phyloP scores from a whole-genome alignment of 768 basidiomycete species.

The Phlebiopsis gigantea region DNA sequence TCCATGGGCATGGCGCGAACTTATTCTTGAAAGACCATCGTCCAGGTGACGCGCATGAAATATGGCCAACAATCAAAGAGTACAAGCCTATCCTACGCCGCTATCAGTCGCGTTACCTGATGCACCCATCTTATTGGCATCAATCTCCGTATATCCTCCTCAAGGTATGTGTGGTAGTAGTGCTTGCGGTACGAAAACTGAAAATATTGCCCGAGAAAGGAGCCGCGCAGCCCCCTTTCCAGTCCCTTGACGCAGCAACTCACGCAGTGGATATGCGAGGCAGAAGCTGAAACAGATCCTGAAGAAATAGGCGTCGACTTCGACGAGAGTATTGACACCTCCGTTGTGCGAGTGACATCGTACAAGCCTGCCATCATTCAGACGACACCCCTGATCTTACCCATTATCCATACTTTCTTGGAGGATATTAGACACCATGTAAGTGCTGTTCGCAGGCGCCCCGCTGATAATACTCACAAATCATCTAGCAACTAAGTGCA shows the following conservation, averaged over 20 bases:
- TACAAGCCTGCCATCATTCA: slow-evolving; percentile 33
- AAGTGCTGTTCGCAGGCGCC: slow-evolving; percentile 15
- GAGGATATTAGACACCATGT: slow-evolving; percentile 45
- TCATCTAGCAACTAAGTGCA: slow-evolving; percentile 29
- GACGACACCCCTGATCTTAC: slow-evolving; percentile 53
- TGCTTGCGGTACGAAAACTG: background rate
- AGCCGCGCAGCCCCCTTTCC: background rate
- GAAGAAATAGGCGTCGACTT: background rate
- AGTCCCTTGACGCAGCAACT: background rate
- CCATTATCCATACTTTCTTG: slow-evolving; percentile 38
- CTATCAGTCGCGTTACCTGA: slow-evolving; percentile 34
- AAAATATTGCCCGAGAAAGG: background rate
- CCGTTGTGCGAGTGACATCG: slow-evolving; percentile 38
- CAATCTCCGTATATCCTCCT: slow-evolving; percentile 39
- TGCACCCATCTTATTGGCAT: slow-evolving; percentile 39
- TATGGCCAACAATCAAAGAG: background rate
- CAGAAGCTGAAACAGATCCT: background rate
- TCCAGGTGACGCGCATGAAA: background rate
- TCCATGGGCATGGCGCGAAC: background rate
- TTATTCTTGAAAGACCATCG: background rate
- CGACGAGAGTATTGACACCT: slow-evolving; percentile 17
- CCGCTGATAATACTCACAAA: background rate
- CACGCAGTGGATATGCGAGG: background rate
- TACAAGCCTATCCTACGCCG: slow-evolving; percentile 41
- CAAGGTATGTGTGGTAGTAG: slow-evolving; percentile 30